Base-by-base conservation (phyloP, 345 rosid species). In the Camelina neglecta region DNA sequence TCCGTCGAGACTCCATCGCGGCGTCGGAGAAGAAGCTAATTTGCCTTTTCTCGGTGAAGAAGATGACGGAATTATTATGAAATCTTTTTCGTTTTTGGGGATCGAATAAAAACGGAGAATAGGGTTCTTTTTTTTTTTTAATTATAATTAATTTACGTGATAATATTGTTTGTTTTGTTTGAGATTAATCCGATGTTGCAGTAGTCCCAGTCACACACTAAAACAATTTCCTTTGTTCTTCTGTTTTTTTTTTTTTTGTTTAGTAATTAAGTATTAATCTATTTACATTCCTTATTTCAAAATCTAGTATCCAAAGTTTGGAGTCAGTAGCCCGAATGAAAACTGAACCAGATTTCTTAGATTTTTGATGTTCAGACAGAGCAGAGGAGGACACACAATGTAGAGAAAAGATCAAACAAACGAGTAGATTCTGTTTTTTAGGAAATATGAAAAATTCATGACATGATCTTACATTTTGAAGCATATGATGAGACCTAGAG, bases 1-100 rank as follows among this genome's bases (percentile, higher is more conserved):
- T 66, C 33, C 97, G 92, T 53, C 97, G 92, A 67, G 91, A 71
- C 66, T 93, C 97, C 98, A 93, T 93, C 6, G 41, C 44, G 20
- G 41, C 44, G 24, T n/a, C 11, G 36, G 23, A 36, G 62, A 20
- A 51, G 55, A 51, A 38, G 54, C 23, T 61, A 8, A 8, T 29
- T 53, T 11, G 16, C 1, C 0, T 53, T 61, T 59, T 65, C 57
- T 75, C 63, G 81, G 73, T 41, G n/a, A 23, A 54, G 18, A 35
- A 35, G 7, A 29, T 29, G 31, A 47, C 24, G 15, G 63, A 45
- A 33, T 51, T 51, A 36, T 69, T 69, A 61, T 31, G 38, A 54
- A 69, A 47, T 0, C 31, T 29, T 4, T 29, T 29, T 64, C 59
- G 60, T 3, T 49, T 56, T 71, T 44, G 49, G 71, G 70, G 60